Percentiles rank a stretch among this genome's conserved stretches.
Evolutionary conservation across 495 filamentous ascomycete genomes (phyloP).

Genomic region (Hypoxylon fragiforme): DNA sequence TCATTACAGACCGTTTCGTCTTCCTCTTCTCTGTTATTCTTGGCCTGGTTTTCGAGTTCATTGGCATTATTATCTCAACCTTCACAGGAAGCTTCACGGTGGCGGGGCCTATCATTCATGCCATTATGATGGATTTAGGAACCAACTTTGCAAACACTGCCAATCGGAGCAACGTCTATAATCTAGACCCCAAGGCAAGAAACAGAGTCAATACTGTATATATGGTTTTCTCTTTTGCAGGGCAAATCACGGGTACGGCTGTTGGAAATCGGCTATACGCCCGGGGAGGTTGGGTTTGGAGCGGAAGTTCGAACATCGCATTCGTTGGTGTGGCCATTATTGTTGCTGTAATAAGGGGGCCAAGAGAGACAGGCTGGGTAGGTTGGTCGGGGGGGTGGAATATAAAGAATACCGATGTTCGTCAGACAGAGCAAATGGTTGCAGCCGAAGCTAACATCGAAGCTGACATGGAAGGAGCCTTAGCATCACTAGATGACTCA

Average conservation of each 20-base stretch:
- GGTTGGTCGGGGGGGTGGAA: constrained; percentile 75
- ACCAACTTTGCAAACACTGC: constrained; percentile 75
- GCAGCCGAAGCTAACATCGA: background rate
- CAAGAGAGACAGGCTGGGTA: constrained; percentile 71
- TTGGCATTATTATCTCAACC: constrained; percentile 70
- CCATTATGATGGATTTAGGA: constrained; percentile 72
- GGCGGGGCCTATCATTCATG: constrained; percentile 75
- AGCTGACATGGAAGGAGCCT: constrained; percentile 6
- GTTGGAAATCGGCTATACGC: constrained; percentile 74
- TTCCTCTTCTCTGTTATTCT: constrained; percentile 69
- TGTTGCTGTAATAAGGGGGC: constrained; percentile 62
- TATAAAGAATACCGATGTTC: constrained; percentile 44
- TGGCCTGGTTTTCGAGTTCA: constrained; percentile 58
- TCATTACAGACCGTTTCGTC: constrained; percentile 69
- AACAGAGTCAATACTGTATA: constrained; percentile 84
- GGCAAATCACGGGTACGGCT: constrained; percentile 75
- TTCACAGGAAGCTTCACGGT: constrained; percentile 67
- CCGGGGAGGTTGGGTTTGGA: constrained; percentile 68
- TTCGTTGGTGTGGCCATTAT: constrained; percentile 64
- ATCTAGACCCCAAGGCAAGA: constrained; percentile 68
- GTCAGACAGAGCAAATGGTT: constrained; percentile 5
- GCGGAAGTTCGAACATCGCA: constrained; percentile 67
- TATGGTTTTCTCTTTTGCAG: constrained; percentile 74
- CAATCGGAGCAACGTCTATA: constrained; percentile 72
- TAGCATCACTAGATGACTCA: background rate